Evolutionary conservation across 2,329 filamentous ascomycete species (phyloP).

Genomic region (Blastomyces emzantsi): DNA sequence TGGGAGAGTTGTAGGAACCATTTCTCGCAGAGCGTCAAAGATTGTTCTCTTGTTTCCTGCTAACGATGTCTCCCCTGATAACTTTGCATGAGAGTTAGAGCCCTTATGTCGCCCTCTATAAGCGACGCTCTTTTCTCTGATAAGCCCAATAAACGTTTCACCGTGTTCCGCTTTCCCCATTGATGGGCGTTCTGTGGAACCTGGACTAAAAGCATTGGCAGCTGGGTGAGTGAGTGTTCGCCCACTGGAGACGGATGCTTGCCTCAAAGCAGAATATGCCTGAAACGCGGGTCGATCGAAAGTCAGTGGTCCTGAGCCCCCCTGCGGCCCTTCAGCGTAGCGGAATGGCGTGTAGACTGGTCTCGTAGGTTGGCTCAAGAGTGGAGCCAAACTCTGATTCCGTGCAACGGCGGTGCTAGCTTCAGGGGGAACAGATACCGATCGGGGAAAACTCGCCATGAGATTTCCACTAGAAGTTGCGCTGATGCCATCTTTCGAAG

Average conservation of each 20-base stretch:
- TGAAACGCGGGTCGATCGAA: slow-evolving; percentile 38
- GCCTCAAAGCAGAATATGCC: slow-evolving; percentile 40
- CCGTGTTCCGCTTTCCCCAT: slow-evolving; percentile 27
- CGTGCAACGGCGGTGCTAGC: slow-evolving; percentile 16
- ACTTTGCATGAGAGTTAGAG: slow-evolving; percentile 21
- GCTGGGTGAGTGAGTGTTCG: slow-evolving; percentile 34
- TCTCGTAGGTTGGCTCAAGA: slow-evolving; percentile 26
- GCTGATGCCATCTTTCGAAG: neutral
- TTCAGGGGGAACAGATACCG: slow-evolving; percentile 18
- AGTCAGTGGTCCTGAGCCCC: slow-evolving; percentile 31
- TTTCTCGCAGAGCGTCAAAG: slow-evolving; percentile 29
- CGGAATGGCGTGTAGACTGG: slow-evolving; percentile 40
- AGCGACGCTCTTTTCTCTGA: slow-evolving; percentile 38
- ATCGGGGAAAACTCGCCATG: slow-evolving; percentile 12
- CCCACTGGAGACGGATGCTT: slow-evolving; percentile 37
- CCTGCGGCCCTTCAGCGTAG: slow-evolving; percentile 36
- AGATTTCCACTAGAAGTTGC: neutral
- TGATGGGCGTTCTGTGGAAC: slow-evolving; percentile 13
- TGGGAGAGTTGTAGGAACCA: slow-evolving; percentile 28
- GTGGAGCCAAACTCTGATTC: slow-evolving; percentile 5
- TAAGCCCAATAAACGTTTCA: slow-evolving; percentile 41
- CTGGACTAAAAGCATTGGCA: slow-evolving; percentile 17
- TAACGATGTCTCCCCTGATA: slow-evolving; percentile 24
- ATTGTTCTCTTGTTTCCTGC: slow-evolving; percentile 22
- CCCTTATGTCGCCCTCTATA: slow-evolving; percentile 26